Conservation (phyloP, 2,329 filamentous ascomycete genomes). For the Arachnopeziza araneosa region DNA sequence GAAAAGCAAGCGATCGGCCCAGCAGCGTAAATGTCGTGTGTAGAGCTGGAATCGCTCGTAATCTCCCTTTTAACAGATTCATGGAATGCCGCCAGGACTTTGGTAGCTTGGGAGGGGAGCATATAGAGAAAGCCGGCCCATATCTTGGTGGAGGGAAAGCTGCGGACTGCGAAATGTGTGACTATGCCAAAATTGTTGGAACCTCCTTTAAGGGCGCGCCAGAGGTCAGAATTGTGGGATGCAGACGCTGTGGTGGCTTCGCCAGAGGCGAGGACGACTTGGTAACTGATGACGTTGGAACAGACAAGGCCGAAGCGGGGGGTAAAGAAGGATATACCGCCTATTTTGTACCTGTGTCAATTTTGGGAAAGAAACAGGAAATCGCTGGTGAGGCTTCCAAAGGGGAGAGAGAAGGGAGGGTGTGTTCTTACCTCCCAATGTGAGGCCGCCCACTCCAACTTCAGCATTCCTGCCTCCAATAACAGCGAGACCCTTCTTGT, state of each 20-base stretch:
- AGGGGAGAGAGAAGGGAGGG: background rate
- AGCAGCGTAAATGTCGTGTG: constrained; percentile 22
- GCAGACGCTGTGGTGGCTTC: constrained; percentile 39
- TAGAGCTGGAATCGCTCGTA: background rate
- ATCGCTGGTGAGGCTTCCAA: background rate
- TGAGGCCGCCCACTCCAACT: constrained; percentile 19
- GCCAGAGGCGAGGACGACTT: constrained; percentile 41
- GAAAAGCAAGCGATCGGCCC: constrained; percentile 27
- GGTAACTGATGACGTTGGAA: constrained; percentile 18
- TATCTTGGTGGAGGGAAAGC: constrained; percentile 12
- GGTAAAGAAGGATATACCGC: constrained; percentile 20
- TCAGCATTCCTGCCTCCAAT: constrained; percentile 32
- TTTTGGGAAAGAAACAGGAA: too few relatives aligned
- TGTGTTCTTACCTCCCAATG: constrained; percentile 16
- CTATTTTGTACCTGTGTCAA: background rate
- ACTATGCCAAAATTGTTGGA: constrained; percentile 39
- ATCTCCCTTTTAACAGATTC: constrained; percentile 10
- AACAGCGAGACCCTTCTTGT: constrained; percentile 28
- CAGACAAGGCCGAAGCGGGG: constrained; percentile 15
- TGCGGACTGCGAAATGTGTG: constrained; percentile 19
- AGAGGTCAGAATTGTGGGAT: constrained; percentile 39
- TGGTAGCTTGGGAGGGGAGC: constrained; percentile 17
- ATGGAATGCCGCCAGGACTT: constrained; percentile 25
- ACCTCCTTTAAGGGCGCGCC: constrained; percentile 34
- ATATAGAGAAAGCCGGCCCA: constrained; percentile 28